Base-by-base conservation (phyloP, 2,329 filamentous ascomycete species). In the Sporothrix phasma region DNA sequence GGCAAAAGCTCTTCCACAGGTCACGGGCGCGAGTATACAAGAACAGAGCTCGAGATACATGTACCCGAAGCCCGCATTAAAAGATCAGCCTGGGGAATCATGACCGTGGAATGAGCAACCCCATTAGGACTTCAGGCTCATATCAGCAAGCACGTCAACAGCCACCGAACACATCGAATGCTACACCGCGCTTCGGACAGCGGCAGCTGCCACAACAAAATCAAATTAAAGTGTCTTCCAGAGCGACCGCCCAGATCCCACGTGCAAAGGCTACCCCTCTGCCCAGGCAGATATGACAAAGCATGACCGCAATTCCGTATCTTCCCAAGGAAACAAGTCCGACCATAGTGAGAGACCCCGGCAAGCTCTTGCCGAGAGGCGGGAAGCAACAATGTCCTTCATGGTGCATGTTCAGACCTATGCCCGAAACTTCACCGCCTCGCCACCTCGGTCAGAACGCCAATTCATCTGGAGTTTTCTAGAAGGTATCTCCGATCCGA, bases 381-480 rank as follows among this genome's bases (percentile, higher is more conserved):
- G 62, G 15, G 62, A 64, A 47, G 54, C 46, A 15, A 63, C 62
- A 1, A 13, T 47, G 31, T 61, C 49, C 0, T 67, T 69, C 29
- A 66, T 61, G 8, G 6, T 22, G 29, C 66, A 69, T 34, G 56
- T 63, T 15, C 63, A 65, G 13, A 11, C 11, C 0, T 65, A 22
- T 46, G 62, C 63, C 0, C 45, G 39, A 1, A 31, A 60, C 34
- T 66, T 65, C 51, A 67, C 45, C 17, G 3, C 5, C 2, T 45
- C 34, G 2, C 60, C 59, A n/a, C 68, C 66, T 10, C 62, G 65
- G 13, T 69, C 68, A 6, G 68, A 69, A 53, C 60, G 65, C 4
- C 61, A 64, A 15, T 69, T 68, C 19, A 66, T 69, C 11, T 68
- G 66, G 66, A 63, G 43, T 3, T 69, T 68, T 29, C 24, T 69